Base-by-base conservation (phyloP, 192 early-diverging fungal genomes). In the Backusella liffmaniae region DNA sequence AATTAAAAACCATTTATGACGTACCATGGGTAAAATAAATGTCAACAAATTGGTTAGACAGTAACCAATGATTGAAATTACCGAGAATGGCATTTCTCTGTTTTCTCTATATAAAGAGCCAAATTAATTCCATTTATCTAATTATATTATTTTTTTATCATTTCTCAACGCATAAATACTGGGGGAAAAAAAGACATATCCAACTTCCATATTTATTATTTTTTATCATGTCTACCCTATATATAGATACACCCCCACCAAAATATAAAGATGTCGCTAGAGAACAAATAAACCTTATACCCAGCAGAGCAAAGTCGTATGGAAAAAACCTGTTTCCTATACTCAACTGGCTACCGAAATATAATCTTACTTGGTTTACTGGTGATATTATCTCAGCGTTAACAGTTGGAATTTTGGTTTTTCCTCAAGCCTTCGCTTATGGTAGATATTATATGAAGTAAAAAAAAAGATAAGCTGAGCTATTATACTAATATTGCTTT, bases 401-500 rank as follows among this genome's bases (percentile, higher is more conserved):
- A 23, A 94, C 94, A 2, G 89, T 94, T 44, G 91, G 90, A 7
- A 81, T 91, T 1, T 84, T 95, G 23, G 90, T 93, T 37, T 84
- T 95, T 49, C 94, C 92, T 16, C 92, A 94, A 77, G 85, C 85
- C 37, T 85, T 91, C 85, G 90, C 93, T 30, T 91, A 94, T 73
- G 87, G 79, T 80, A 76, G 8, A 37, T 67, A 30, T 5, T 9
- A 73, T 29, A 26, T 29, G 10, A 29, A 26, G 16, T 9, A 10
- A 13, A 62, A 26, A 2, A 23, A n/a, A 8, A 73, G n/a, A 53
- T 23, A 4, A 21, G 35, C 9, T 35, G 32, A 51, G 21, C 21
- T 3, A 36, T 32, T 35, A 7, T 46, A n/a, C 26, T 49, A 49
- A 29, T 62, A 35, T n/a, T 29, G 6, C 13, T 35, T 8, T 71